A percentile compares a stretch with the other conserved stretches of the same genome.
phyloP scores from a whole-genome alignment of 805 yeast genomes.

The Ogataea paraovalis region DNA sequence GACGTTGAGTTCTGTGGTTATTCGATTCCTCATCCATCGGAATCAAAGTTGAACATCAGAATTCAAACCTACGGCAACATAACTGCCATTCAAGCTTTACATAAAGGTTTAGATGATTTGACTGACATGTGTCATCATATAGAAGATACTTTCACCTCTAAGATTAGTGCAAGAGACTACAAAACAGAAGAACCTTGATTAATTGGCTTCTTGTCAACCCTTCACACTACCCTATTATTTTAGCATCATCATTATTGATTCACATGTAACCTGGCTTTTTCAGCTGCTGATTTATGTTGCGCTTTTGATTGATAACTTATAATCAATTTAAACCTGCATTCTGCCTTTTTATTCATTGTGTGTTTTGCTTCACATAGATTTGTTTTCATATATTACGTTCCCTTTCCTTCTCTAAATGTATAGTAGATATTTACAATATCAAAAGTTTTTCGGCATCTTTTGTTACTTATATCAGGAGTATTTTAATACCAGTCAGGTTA shows the following conservation, averaged over 20 bases:
- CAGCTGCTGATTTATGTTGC: not conserved
- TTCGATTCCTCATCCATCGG: constrained; percentile 98
- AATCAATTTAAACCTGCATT: not conserved
- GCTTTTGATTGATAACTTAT: not conserved
- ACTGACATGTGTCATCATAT: constrained; percentile 78
- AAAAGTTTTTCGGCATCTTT: too few relatives aligned
- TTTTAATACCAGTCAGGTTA: too few relatives aligned
- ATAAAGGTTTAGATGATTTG: constrained; percentile 85
- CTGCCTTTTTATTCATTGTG: not conserved
- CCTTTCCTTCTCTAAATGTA: not conserved
- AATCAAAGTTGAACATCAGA: constrained; percentile 80
- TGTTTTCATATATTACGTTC: not conserved
- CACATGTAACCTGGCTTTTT: not conserved
- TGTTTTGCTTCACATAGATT: not conserved
- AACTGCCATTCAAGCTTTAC: constrained; percentile 90
- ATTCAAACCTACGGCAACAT: constrained; percentile 86
- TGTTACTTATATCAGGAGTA: too few relatives aligned
- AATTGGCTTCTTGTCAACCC: not conserved
- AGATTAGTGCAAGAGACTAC: constrained; percentile 55
- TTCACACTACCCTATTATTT: too few relatives aligned
- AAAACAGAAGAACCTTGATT: constrained; percentile 45
- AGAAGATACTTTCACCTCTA: constrained; percentile 72
- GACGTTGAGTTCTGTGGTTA: constrained; percentile 98
- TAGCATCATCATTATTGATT: too few relatives aligned
- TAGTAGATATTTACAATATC: not conserved